Base-by-base conservation (phyloP, 2,329 filamentous ascomycete genomes). In the Venturia asperata region DNA sequence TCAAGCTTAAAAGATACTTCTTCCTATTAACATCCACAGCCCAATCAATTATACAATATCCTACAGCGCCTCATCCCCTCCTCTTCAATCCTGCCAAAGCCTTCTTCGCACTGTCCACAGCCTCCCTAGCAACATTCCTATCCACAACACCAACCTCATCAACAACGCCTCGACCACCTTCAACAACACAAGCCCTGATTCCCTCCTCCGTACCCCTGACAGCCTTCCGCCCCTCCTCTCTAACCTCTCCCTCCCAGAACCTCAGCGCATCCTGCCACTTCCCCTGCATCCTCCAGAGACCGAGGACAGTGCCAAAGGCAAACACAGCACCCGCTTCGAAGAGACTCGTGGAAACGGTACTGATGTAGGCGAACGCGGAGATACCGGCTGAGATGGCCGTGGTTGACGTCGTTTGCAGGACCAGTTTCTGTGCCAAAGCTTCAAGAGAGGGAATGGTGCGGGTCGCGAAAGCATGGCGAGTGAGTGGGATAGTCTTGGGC, bases 391-490 rank as follows among this genome's bases (percentile, higher is more conserved):
- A 78, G 67, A 74, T 77, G 5, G 85, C 85, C 0, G 90, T 89
- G 0, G 90, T 91, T 63, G 86, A 88, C 0, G 91, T 77, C 0
- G 90, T 89, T 71, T 92, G 87, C 5, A 95, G 73, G 5, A 96
- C 86, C 1, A 79, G 72, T 2, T 71, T 71, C 69, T 81, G 80
- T 6, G 78, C 79, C 45, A 77, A 74, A 0, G 76, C 74, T 67
- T 81, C 79, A 1, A 82, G 71, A 0, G 73, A 71, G 0, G 80
- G 79, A 0, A 82, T 73, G 1, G 75, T 72, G 3, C 74, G 72
- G 15, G 73, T 71, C 34, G 79, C 70, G 49, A 81, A 76, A 17
- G 75, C 69, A 37, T 82, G 78, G n/a, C 92, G 85, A 9, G 87
- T 87, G 34, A 84, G 81, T 17, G 88, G 80, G 67, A 97, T 93